Conservation (phyloP, 2,329 filamentous ascomycete genomes). For the Pseudogymnoascus sp. region DNA sequence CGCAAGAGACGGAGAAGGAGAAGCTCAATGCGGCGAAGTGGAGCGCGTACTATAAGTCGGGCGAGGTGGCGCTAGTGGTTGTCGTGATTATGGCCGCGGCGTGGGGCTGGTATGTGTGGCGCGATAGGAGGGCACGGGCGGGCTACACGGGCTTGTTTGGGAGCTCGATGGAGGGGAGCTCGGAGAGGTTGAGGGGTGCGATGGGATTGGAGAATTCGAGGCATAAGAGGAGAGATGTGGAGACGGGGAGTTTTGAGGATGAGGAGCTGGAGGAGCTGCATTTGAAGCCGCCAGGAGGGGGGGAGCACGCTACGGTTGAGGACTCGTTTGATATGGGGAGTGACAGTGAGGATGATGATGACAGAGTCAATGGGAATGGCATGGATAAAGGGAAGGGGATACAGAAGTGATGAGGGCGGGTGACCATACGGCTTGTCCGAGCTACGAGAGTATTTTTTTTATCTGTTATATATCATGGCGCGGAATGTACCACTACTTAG, state of each 20-base stretch:
- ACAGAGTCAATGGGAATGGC: constrained; percentile 19
- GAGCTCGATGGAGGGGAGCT: constrained; percentile 22
- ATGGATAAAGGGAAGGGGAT: constrained; percentile 15
- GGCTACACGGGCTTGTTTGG: constrained; percentile 42
- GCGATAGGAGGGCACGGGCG: constrained; percentile 46
- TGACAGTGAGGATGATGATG: constrained; percentile 45
- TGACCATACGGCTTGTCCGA: constrained; percentile 12
- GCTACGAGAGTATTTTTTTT: constrained; percentile 1
- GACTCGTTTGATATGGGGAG: constrained; percentile 50
- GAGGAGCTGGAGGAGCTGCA: constrained; percentile 56
- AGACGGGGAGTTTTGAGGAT: constrained; percentile 59
- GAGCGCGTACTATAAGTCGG: constrained; percentile 64
- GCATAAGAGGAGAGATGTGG: constrained; percentile 44
- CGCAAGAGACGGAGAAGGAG: constrained; percentile 53
- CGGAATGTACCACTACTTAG: constrained; percentile 5
- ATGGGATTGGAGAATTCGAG: constrained; percentile 40
- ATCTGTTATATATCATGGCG: background rate
- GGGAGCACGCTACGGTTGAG: constrained; percentile 24
- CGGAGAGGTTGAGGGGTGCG: constrained; percentile 21
- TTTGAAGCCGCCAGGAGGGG: constrained; percentile 24
- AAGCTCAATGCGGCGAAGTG: constrained; percentile 59
- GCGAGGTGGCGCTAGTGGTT: constrained; percentile 59
- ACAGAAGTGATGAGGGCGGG: constrained; percentile 15
- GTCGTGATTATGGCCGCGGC: constrained; percentile 53
- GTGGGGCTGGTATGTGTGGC: constrained; percentile 60